phyloP scores from a whole-genome alignment of 805 yeast genomes.

The Monosporozyma yasuniensis region DNA sequence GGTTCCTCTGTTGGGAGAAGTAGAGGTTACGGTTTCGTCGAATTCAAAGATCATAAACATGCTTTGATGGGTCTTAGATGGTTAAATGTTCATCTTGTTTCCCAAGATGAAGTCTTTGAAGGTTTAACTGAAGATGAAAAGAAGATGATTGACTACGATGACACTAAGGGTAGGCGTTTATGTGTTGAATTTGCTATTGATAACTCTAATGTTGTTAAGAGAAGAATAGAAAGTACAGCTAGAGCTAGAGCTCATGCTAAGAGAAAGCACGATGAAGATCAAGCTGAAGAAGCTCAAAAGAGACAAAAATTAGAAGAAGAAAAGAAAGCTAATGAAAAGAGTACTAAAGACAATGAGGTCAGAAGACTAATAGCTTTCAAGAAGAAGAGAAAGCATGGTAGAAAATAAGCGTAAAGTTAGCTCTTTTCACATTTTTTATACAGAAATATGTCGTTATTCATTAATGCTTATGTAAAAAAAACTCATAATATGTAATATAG shows the following conservation, averaged over 20 bases:
- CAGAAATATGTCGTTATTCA: not conserved
- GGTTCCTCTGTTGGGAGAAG: constrained; percentile 81
- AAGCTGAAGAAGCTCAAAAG: constrained; percentile 12
- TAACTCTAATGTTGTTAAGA: constrained; percentile 85
- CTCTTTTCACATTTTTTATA: not conserved
- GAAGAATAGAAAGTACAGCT: constrained; percentile 66
- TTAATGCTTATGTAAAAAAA: not conserved
- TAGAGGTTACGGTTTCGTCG: constrained; percentile 95
- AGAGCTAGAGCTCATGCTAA: constrained; percentile 32
- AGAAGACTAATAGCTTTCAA: constrained; percentile 60
- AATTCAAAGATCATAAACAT: constrained; percentile 80
- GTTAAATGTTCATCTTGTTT: constrained; percentile 88
- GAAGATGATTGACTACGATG: constrained; percentile 46
- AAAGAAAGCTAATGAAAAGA: constrained; percentile 13
- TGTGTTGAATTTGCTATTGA: constrained; percentile 95
- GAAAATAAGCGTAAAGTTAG: constrained; percentile 15
- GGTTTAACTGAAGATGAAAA: constrained; percentile 66
- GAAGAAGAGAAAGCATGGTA: constrained; percentile 53
- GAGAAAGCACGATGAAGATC: constrained; percentile 23
- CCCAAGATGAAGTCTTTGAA: constrained; percentile 56
- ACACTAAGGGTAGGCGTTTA: constrained; percentile 56
- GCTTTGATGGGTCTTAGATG: constrained; percentile 96
- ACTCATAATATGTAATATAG: not conserved
- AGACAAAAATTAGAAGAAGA: constrained; percentile 23
- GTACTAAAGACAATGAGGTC: constrained; percentile 44